Conservation (phyloP, 2,329 filamentous ascomycete species). For the Raffaelea albimanens region DNA sequence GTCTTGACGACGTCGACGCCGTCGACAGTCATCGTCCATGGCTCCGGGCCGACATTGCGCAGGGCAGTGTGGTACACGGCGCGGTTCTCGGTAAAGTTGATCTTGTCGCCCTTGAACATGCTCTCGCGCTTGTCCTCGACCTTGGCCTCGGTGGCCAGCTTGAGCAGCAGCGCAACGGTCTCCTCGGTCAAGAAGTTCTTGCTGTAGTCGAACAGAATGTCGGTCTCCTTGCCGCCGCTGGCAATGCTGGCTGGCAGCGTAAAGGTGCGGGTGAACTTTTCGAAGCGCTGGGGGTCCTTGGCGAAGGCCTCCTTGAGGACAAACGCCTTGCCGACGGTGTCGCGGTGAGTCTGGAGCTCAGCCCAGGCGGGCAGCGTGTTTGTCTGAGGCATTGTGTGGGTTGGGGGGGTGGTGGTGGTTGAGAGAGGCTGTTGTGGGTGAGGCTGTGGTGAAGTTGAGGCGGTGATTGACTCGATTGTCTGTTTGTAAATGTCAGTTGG, state of each 20-base stretch:
- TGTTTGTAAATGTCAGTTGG: no score
- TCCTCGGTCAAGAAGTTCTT: constrained; percentile 98
- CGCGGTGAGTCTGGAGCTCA: constrained; percentile 83
- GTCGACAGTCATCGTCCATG: constrained; percentile 74
- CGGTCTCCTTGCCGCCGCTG: constrained; percentile 40
- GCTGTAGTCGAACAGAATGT: constrained; percentile 96
- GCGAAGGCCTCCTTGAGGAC: constrained; percentile 90
- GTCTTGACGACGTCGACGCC: constrained; percentile 87
- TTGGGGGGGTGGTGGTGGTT: neutral
- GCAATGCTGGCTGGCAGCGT: constrained; percentile 69
- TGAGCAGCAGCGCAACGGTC: constrained; percentile 74
- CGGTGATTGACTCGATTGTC: no score
- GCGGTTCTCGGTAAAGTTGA: constrained; percentile 97
- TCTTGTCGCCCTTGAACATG: constrained; percentile 97
- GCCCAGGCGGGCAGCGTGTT: constrained; percentile 81
- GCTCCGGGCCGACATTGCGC: constrained; percentile 64
- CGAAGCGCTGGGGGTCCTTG: constrained; percentile 78
- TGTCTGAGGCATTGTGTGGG: constrained; percentile 62
- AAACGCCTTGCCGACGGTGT: constrained; percentile 76
- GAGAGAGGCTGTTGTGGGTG: neutral
- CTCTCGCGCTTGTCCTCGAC: constrained; percentile 90
- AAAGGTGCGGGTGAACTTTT: constrained; percentile 83
- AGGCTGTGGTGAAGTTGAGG: no score
- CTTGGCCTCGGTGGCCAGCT: constrained; percentile 84
- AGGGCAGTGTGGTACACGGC: constrained; percentile 94